Base-by-base conservation (phyloP, 1,139 yeast genomes). In the Diutina sp. region DNA sequence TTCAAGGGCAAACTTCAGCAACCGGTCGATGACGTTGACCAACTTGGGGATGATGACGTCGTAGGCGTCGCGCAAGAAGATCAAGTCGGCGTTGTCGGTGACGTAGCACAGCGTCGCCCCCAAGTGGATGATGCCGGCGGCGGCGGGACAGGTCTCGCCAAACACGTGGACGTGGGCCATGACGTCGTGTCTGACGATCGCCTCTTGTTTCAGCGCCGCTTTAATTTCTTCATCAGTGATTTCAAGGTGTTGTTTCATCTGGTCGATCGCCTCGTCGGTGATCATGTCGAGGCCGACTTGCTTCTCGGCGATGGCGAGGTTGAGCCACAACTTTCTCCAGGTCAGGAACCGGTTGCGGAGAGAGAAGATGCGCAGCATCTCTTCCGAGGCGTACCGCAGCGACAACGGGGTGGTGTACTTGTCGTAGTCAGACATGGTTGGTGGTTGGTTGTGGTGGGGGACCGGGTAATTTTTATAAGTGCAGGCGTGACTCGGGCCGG, bases 41-140 rank as follows among this genome's bases (percentile, higher is more conserved):
- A 93, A 81, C 73, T 93, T 93, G 61, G 97, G 97, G 69, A 93
- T 90, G 65, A 95, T 75, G 51, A 93, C 74, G 66, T 93, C 99
- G 68, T 90, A 86, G 46, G 97, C 99, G 66, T 91, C 97, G 72
- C 99, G 85, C 67, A 93, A 78, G 73, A 93, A 93, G 71, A 93
- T 93, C 71, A 93, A 81, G 70, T 93, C 99, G 56, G 99, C 99
- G 67, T 93, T 93, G 72, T 93, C 99, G 55, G 99, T 93, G 59
- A 95, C 99, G 66, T 76, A 93, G 79, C 99, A 93, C 5, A 97
- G 90, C 50, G 99, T 93, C 51, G 99, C 99, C 67, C 99, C 99
- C 69, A 95, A 78, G 69, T 93, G 99, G 67, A 93, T 93, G 71
- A 93, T 91, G 64, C 98, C 98, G 51, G 99, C 93, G 45, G 99